Evolutionary conservation across 352 stramenopile genomes (phyloP), one percentile per base, ranked within the genome.

Genomic region (Globisporangium yorkense): DNA sequence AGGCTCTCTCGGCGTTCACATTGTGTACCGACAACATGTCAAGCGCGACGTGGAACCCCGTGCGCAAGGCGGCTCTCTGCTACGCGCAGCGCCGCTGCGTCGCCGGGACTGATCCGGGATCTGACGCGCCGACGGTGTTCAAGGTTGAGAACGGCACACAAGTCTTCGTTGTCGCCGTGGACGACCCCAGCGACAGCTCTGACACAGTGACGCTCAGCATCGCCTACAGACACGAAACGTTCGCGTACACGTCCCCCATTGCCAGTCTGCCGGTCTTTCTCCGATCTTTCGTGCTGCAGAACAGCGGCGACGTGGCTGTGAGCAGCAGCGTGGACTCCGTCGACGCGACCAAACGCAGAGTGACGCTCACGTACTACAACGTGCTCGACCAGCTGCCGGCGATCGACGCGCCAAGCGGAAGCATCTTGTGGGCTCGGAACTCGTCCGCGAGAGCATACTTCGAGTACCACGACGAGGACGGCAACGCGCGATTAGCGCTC

Each of bases 211-310:
- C 40, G 20, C 20, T 66, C 5, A 57, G 49, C 5, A 51, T 62
- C 20, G 53, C 12, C 16, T 7, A 43, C 8, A 16, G 13, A 1
- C 9, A n/a, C 47, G 9, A 54, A 29, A 49, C 13, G 0, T 57
- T 48, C 40, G 27, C 18, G 6, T 71, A 71, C 39, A 37, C 70
- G 29, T 18, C 56, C 1, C 15, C 62, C 1, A 27, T 57, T 2
- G n/a, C 50, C 0, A 48, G 33, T 3, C 53, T 72, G 10, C 43
- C 53, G 41, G 39, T 43, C 12, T 74, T 74, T 43, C 27, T 76
- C 12, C 50, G 54, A 13, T 16, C 48, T 2, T 72, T 74, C 27
- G 62, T 74, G 27, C 43, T 74, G 13, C 33, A 62, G 24, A 67
- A 62, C 31, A 46, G 31, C 1, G 69, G 49, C 10, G 63, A 67